Percentiles rank a stretch among this genome's conserved stretches.
These are phyloP conservation scores for Cucumis cinereus DNA, from an alignment of 306 rosid genomes.

Conservation along the genomic window DNA sequence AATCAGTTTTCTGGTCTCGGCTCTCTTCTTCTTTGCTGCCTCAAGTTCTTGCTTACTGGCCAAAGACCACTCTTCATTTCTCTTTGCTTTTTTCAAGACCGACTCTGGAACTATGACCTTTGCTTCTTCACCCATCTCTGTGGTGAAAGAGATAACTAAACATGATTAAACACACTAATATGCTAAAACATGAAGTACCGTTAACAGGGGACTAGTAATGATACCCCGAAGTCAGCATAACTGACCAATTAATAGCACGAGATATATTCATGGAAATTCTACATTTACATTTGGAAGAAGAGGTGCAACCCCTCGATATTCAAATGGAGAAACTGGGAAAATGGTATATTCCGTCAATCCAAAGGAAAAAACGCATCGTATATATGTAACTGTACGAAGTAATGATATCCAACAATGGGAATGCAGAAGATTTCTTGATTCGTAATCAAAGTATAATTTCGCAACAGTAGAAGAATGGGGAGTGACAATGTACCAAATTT, in stretches of 20 bases:
- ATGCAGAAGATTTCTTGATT: background rate
- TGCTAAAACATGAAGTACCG: background rate
- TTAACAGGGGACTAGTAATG: background rate
- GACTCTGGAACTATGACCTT: constrained; percentile 59
- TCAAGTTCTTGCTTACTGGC: constrained; percentile 37
- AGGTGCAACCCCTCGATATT: background rate
- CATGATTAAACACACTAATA: background rate
- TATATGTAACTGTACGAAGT: background rate
- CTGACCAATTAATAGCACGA: background rate
- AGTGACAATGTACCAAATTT: background rate
- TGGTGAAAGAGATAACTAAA: background rate
- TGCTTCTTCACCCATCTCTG: constrained; percentile 51
- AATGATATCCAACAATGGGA: background rate
- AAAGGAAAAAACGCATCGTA: background rate
- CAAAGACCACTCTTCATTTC: constrained; percentile 73
- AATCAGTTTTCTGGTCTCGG: constrained; percentile 52
- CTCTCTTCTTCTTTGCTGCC: constrained; percentile 49
- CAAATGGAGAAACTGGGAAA: background rate
- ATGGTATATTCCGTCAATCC: background rate
- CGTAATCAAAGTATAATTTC: background rate
- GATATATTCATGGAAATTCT: background rate
- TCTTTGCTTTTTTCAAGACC: constrained; percentile 64
- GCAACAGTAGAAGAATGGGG: background rate
- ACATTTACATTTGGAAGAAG: background rate
- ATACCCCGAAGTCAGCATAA: background rate